Percentiles rank a stretch among this genome's conserved stretches.
phyloP scores from a whole-genome alignment of 2,329 filamentous ascomycete species.

The Rugonectria rugulosa region DNA sequence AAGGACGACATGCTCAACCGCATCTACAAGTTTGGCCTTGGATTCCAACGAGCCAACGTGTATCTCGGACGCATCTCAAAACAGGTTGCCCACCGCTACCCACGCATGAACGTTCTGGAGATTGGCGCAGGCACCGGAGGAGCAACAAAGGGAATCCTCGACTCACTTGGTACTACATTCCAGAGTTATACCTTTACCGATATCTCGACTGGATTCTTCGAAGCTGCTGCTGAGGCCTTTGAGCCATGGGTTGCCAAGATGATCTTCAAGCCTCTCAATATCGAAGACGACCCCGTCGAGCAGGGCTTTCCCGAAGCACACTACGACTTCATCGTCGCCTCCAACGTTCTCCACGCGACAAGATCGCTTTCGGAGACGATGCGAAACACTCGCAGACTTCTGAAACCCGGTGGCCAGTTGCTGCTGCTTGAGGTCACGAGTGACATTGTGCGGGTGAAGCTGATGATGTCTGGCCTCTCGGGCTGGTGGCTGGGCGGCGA shows the following conservation, averaged over 20 bases:
- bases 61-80: conserved; percentile 25
- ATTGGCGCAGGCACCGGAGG: conserved; percentile 10
- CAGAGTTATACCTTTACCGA: conserved; percentile 15
- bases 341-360: conserved; percentile 1
- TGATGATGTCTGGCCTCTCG: too few relatives aligned
- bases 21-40: conserved; percentile 40
- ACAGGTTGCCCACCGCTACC: conserved; percentile 12
- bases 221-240: conserved; percentile 11
- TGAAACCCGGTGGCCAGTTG: conserved; percentile 20
- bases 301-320: conserved; percentile 14
- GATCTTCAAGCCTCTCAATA: conserved; percentile 2
- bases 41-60: conserved; percentile 16
- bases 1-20: conserved; percentile 44
- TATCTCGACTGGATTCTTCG: conserved; percentile 7
- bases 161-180: background rate
- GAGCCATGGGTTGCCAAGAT: background rate
- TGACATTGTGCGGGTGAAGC: too few relatives aligned
- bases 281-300: background rate
- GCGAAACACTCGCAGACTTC: background rate
- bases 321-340: conserved; percentile 5
- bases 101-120: conserved; percentile 16
- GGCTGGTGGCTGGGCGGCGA: too few relatives aligned
- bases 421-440: conserved; percentile 14
- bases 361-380: background rate
- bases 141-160: background rate